Evolutionary conservation across 164 flowering plant genomes (phyloP).

Genomic region (Tetracentron sinense): DNA sequence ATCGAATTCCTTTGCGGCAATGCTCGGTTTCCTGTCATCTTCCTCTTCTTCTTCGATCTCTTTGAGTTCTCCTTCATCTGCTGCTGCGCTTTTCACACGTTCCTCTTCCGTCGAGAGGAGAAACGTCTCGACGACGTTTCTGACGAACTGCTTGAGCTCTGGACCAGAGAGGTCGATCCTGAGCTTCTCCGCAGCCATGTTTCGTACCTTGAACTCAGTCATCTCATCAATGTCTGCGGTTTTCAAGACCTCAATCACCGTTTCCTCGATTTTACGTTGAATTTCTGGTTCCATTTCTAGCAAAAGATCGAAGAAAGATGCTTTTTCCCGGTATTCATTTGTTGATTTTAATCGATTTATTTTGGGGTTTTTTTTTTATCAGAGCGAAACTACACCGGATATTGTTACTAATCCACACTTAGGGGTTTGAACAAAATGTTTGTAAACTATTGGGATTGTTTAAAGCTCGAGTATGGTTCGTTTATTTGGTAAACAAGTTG

Average conservation of each 20-base stretch:
- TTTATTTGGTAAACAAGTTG: too few species aligned
- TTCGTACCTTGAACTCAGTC: constrained; percentile 49
- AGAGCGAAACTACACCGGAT: too few species aligned
- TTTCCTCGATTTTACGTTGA: constrained; percentile 28
- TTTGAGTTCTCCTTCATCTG: neutral
- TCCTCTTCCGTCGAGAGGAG: constrained; percentile 22
- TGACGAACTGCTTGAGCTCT: constrained; percentile 32
- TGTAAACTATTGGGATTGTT: too few species aligned
- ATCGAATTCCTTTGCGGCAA: constrained; percentile 38
- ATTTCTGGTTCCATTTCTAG: constrained; percentile 33
- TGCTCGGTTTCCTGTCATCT: constrained; percentile 9
- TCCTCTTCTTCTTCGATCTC: constrained; percentile 12
- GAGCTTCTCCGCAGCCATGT: constrained; percentile 37
- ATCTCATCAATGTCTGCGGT: constrained; percentile 36
- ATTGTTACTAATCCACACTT: too few species aligned
- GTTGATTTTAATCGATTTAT: too few species aligned
- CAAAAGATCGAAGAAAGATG: neutral
- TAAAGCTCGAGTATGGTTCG: too few species aligned
- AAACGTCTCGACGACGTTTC: constrained; percentile 37
- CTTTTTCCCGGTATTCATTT: neutral
- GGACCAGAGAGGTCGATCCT: constrained; percentile 35
- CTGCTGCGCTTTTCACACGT: neutral
- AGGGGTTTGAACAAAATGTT: too few species aligned
- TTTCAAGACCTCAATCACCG: constrained; percentile 40
- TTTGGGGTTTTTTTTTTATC: too few species aligned